phyloP scores from a whole-genome alignment of 2,329 filamentous ascomycete genomes.

The Neonectria ditissima region DNA sequence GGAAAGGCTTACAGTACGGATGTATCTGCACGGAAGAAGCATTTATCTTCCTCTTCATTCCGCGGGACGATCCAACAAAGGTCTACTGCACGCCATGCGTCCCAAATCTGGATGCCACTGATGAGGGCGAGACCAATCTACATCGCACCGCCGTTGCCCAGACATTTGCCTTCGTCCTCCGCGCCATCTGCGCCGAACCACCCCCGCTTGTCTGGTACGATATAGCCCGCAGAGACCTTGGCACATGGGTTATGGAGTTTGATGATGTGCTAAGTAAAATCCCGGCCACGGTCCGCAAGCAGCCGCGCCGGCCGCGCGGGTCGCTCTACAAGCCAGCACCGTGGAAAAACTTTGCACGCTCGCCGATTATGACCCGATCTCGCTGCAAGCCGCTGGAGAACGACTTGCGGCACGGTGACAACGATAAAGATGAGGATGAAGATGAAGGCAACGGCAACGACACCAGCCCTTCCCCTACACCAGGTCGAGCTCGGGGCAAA shows the following conservation, averaged over 20 bases:
- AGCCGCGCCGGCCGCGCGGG: conserved; percentile 9
- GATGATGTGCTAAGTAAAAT: conserved; percentile 46
- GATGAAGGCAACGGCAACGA: conserved; percentile 29
- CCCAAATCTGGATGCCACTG: conserved; percentile 49
- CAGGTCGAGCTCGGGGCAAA: conserved; percentile 7
- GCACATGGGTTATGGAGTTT: conserved; percentile 51
- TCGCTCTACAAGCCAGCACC: conserved; percentile 44
- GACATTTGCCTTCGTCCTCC: conserved; percentile 53
- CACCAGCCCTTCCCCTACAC: conserved; percentile 13
- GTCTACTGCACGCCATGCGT: conserved; percentile 51
- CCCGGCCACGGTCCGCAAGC: conserved; percentile 36
- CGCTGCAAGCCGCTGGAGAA: conserved; percentile 7
- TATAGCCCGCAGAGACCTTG: conserved; percentile 39
- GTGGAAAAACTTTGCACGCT: conserved; percentile 47
- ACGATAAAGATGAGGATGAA: conserved; percentile 18
- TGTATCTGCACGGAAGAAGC: conserved; percentile 51
- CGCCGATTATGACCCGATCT: conserved; percentile 46
- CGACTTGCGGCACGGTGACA: neutral
- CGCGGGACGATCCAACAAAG: conserved; percentile 42
- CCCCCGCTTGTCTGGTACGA: conserved; percentile 49
- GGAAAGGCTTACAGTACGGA: conserved; percentile 50
- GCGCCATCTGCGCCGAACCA: conserved; percentile 44
- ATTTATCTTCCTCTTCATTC: conserved; percentile 52
- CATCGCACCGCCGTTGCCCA: conserved; percentile 53
- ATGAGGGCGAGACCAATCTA: conserved; percentile 49